Base-by-base conservation (phyloP, 108 stramenopile species). In the Pseudonitzschia multiseries region DNA sequence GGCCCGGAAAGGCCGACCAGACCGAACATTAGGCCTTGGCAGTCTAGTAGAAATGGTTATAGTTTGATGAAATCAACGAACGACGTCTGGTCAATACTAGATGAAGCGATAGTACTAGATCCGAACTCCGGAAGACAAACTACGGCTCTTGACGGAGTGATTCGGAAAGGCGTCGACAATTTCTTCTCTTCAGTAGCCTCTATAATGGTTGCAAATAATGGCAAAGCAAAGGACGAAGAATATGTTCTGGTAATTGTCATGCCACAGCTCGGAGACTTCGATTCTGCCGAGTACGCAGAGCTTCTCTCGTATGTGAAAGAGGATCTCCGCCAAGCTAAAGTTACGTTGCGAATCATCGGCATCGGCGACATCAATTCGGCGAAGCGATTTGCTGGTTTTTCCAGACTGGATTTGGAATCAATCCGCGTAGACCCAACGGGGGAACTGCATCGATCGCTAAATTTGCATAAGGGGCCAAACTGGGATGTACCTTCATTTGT, bases 221-320 rank as follows among this genome's bases (percentile, higher is more conserved):
- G 24, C 22, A 56, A 56, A 56, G 4, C 54, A 22, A 26, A 24
- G 24, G 20, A 4, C 24, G 20, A 62, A 33, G 61, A 41, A 0
- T 33, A 40, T 40, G 61, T 65, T 63, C 62, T 89, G 43, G 76
- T 89, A 15, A 84, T 86, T 9, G 22, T 89, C 21, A 72, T 86
- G 17, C 82, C 85, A 27, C 84, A 86, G 56, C 71, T 89, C 20
- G 88, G 88, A 15, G 88, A 89, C 53, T 89, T 89, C 50, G 88
- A 89, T 41, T 72, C 72, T 33, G 43, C 64, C 13, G 85, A 89
- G 73, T 86, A 85, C 72, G 62, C 64, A 1, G 82, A 83, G 48
- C 71, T 65, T 9, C 80, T 89, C 24, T 33, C 50, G 0, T 68
- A 70, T 9, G 86, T 80, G 3, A 18, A 53, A 20, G 53, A 64